Evolutionary conservation across 352 stramenopile species (phyloP).

Genomic region (Phytophthora hibernalis): DNA sequence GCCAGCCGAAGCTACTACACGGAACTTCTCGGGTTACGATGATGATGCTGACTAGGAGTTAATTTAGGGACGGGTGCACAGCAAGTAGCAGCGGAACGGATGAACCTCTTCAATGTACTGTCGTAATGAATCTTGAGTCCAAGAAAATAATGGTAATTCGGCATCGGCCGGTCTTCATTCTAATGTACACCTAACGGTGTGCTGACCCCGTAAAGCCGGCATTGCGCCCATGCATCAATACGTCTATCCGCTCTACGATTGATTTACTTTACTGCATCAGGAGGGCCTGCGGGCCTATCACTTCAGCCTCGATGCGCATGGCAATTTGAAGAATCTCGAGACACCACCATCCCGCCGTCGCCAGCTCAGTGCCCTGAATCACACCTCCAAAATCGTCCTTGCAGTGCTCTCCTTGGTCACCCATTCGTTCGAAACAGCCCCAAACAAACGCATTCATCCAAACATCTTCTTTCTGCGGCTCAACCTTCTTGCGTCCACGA

Average conservation of each 20-base stretch:
- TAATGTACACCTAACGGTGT: no score
- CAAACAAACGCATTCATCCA: conserved; percentile 74
- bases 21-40: background rate
- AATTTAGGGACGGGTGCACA: background rate
- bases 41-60: background rate
- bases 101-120: no score
- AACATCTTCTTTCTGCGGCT: conserved; percentile 51
- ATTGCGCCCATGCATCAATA: background rate
- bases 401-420: conserved; percentile 43
- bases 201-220: no score
- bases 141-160: no score
- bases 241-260: background rate
- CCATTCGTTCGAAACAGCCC: conserved; percentile 44
- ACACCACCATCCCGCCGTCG: conserved; percentile 60
- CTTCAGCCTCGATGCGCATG: conserved; percentile 53
- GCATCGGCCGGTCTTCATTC: no score
- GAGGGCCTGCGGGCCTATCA: conserved; percentile 51
- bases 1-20: conserved; percentile 16
- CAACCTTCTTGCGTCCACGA: conserved; percentile 48
- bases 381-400: conserved; percentile 60
- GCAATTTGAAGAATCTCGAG: conserved; percentile 68
- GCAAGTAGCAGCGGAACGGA: no score
- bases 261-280: conserved; percentile 32
- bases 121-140: no score
- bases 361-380: conserved; percentile 54